Evolutionary conservation across 306 rosid species (phyloP).

Genomic region (Trichosanthes truncata): DNA sequence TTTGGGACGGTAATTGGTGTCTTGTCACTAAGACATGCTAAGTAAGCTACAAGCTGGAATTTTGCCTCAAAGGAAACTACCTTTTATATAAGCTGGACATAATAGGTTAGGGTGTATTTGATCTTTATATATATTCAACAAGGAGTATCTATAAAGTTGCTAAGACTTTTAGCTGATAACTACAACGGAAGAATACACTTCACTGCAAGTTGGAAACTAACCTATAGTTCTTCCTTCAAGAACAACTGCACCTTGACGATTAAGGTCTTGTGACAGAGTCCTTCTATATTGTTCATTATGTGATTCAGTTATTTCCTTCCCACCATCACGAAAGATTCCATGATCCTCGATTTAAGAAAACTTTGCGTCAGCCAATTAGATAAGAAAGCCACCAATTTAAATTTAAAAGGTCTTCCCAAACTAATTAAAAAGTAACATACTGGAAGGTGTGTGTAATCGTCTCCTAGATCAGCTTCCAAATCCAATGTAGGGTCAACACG

Average conservation of each 20-base stretch:
- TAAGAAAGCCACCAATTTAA: not conserved
- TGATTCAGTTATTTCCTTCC: slow-evolving; percentile 62
- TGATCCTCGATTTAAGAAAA: slow-evolving; percentile 56
- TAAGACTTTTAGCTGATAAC: not conserved
- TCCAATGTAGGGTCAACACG: slow-evolving; percentile 92
- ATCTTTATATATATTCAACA: not conserved
- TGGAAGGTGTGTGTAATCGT: slow-evolving; percentile 90
- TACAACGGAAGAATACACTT: not conserved
- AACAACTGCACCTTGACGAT: slow-evolving; percentile 95
- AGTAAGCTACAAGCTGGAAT: not conserved
- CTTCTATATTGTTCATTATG: slow-evolving; percentile 48
- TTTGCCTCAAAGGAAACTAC: not conserved
- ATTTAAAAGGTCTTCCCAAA: not conserved
- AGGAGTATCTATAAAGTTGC: not conserved
- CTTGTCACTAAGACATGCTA: too few relatives aligned
- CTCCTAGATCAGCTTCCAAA: slow-evolving; percentile 98
- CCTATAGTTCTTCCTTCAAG: slow-evolving; percentile 89
- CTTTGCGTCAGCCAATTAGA: not conserved
- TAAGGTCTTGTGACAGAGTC: slow-evolving; percentile 91
- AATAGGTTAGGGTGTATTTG: not conserved
- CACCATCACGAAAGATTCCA: slow-evolving; percentile 91
- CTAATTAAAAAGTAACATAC: slow-evolving; percentile 36
- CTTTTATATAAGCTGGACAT: not conserved
- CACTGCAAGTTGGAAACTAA: slow-evolving; percentile 26
- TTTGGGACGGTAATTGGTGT: too few relatives aligned